Evolutionary conservation across 345 rosid species (phyloP), one percentile per base, ranked within the genome.

Genomic region (Hibiscus tridactylites): DNA sequence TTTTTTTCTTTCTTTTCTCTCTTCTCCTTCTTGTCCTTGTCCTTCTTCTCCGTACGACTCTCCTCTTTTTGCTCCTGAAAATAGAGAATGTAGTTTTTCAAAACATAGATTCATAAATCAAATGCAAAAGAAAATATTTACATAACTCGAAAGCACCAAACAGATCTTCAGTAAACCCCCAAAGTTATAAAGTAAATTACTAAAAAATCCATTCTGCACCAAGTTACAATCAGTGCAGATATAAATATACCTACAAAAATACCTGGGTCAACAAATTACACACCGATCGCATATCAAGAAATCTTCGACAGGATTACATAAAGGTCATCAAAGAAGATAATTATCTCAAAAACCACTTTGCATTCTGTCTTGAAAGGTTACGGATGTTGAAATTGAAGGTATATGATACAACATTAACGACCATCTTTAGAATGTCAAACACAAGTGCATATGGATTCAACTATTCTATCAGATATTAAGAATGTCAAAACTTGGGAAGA

Each of bases 21-120:
- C 81, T 85, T 83, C 59, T 54, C 82, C 67, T 83, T 78, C 78
- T 84, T 84, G 62, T 86, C 88, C 70, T 83, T 85, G 62, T 71
- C 83, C 79, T 80, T 85, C 78, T 85, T 88, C 73, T 71, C 79
- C 57, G 77, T 44, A 44, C 10, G 13, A 44, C 47, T 44, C 47
- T 72, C 79, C 57, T 80, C 74, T 78, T 83, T 85, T 44, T 44
- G 47, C 78, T 80, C 90, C 88, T 87, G 83, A 33, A 71, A 73
- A 69, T 24, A 15, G 42, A 28, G 60, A 71, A 72, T 24, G 47
- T 59, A 61, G 12, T 33, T 49, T 65, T 26, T 57, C 72, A 74
- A 29, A 73, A 28, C 21, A 58, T 33, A 17, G 46, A 64, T 47
- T 58, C 39, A 37, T 3, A 5, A 44, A 35, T 28, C 47, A 56